phyloP scores from a whole-genome alignment of 106 monocot genomes.

The Dioscorea zingiberensis region DNA sequence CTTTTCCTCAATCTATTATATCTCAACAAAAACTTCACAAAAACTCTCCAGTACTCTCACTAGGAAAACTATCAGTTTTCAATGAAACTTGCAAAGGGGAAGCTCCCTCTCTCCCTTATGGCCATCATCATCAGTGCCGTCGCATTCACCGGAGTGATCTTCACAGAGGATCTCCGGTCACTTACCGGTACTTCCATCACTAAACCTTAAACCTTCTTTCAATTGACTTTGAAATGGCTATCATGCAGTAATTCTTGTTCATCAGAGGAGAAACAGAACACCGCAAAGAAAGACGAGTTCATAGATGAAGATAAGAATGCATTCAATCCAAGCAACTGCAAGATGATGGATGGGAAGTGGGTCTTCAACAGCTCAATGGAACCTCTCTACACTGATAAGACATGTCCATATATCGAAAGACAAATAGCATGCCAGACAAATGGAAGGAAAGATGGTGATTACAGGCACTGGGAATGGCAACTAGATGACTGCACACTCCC shows the following conservation, averaged over 20 bases:
- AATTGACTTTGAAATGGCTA: no score
- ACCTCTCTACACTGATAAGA: slow-evolving; percentile 46
- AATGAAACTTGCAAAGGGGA: slow-evolving; percentile 43
- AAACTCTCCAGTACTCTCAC: no score
- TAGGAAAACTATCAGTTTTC: not conserved
- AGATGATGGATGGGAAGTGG: slow-evolving; percentile 62
- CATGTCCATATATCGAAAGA: slow-evolving; percentile 68
- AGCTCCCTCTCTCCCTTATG: slow-evolving; percentile 42
- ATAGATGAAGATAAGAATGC: slow-evolving; percentile 23
- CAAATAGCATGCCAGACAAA: slow-evolving; percentile 50
- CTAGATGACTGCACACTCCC: slow-evolving; percentile 71
- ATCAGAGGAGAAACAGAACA: slow-evolving; percentile 12
- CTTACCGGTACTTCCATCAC: slow-evolving; percentile 45
- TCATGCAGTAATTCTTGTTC: slow-evolving; percentile 3
- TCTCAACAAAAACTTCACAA: no score
- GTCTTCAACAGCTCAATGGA: slow-evolving; percentile 45
- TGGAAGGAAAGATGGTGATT: slow-evolving; percentile 73
- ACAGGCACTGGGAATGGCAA: slow-evolving; percentile 74
- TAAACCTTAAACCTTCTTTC: slow-evolving; percentile 34
- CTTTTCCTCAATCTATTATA: not conserved
- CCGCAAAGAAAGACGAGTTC: slow-evolving; percentile 10
- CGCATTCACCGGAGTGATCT: slow-evolving; percentile 49
- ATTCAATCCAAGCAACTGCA: slow-evolving; percentile 44
- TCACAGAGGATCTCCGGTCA: slow-evolving; percentile 67
- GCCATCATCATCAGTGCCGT: slow-evolving; percentile 34